phyloP scores from a whole-genome alignment of 2,329 filamentous ascomycete genomes.

The Colletotrichum sp. region DNA sequence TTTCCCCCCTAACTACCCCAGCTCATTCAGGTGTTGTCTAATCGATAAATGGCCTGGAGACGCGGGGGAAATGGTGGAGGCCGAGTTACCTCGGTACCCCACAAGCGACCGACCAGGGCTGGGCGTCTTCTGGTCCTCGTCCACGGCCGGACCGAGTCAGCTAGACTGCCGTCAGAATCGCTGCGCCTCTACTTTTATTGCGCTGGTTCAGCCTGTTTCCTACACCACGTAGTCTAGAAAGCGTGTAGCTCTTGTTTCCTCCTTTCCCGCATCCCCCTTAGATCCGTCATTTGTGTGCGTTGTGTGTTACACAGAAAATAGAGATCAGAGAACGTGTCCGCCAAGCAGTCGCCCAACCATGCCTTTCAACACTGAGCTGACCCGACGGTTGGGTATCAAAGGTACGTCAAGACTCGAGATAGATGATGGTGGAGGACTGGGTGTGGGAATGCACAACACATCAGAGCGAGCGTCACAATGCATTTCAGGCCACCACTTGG shows the following conservation, averaged over 20 bases:
- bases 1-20: not conserved
- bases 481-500: not conserved
- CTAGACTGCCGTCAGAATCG: constrained; percentile 11
- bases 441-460: not conserved
- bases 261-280: not conserved
- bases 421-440: not conserved
- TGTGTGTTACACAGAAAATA: not conserved
- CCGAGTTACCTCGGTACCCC: constrained; percentile 20
- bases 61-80: constrained; percentile 19
- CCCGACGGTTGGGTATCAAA: constrained; percentile 62
- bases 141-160: constrained; percentile 17
- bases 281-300: not conserved
- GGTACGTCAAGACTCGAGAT: constrained; percentile 32
- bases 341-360: constrained; percentile 38
- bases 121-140: not conserved
- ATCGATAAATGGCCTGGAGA: constrained; percentile 8
- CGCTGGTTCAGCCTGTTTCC: not conserved
- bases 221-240: not conserved
- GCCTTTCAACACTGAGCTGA: constrained; percentile 64
- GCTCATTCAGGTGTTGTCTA: not conserved
- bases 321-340: not conserved
- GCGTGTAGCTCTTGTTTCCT: not conserved
- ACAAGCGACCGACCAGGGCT: constrained; percentile 3
- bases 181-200: not conserved
- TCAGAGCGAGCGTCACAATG: not conserved